Evolutionary conservation across 306 rosid genomes (phyloP).

Genomic region (Fragaria iinumae): DNA sequence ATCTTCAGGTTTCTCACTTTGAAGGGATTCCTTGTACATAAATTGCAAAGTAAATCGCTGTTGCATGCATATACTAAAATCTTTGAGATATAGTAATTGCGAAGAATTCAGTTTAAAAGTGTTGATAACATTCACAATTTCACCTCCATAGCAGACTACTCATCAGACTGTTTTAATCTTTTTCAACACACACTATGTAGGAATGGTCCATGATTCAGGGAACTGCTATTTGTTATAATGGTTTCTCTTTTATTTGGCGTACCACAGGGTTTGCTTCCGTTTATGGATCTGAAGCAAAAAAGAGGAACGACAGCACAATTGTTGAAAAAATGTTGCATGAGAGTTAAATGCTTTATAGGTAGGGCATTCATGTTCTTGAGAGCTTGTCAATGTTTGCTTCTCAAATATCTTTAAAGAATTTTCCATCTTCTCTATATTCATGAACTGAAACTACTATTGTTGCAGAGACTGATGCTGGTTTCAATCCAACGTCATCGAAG

Average conservation of each 20-base stretch:
- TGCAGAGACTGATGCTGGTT: constrained; percentile 72
- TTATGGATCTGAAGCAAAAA: constrained; percentile 49
- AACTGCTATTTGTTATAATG: background rate
- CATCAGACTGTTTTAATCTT: background rate
- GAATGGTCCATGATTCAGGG: background rate
- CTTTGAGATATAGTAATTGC: background rate
- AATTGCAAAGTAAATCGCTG: no score
- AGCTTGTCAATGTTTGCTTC: background rate
- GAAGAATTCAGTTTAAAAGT: background rate
- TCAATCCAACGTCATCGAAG: constrained; percentile 61
- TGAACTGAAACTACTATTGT: constrained; percentile 14
- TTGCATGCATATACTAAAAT: background rate
- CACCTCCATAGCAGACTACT: background rate
- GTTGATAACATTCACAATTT: background rate
- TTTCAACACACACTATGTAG: background rate
- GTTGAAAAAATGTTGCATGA: constrained; percentile 47
- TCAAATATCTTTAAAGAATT: background rate
- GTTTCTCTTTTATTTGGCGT: background rate
- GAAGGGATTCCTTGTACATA: background rate
- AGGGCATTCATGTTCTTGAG: constrained; percentile 4
- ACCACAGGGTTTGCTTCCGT: constrained; percentile 52
- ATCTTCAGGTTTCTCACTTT: background rate
- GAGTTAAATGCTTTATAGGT: constrained; percentile 76
- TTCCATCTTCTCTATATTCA: background rate
- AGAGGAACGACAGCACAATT: constrained; percentile 38